Conservation (phyloP, 352 stramenopile species). For the Albugo laibachii region DNA sequence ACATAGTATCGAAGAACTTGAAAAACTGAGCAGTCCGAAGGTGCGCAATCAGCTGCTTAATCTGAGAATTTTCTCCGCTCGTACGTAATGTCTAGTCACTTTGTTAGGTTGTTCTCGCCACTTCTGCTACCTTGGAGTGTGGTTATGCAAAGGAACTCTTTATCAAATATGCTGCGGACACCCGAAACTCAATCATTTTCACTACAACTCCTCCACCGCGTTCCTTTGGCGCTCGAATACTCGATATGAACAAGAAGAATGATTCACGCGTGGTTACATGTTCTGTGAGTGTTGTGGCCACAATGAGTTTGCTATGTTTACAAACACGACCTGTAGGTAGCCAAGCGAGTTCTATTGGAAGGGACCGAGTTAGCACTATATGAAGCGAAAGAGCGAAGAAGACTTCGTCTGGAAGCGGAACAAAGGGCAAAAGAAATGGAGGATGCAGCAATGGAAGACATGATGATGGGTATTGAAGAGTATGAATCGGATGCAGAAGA, state of each 20-base stretch:
- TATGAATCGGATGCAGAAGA: conserved; percentile 75
- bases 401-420: conserved; percentile 64
- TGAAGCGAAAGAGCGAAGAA: conserved; percentile 72
- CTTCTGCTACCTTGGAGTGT: conserved; percentile 55
- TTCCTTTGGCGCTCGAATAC: conserved; percentile 48
- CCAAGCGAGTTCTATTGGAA: conserved; percentile 52
- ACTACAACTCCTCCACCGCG: conserved; percentile 32
- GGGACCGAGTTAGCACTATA: conserved; percentile 67
- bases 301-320: neutral
- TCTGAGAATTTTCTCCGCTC: neutral
- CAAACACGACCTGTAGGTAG: conserved; percentile 11
- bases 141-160: conserved; percentile 75
- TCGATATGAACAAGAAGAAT: conserved; percentile 21
- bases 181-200: conserved; percentile 73
- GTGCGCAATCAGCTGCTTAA: conserved; percentile 4
- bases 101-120: conserved; percentile 49
- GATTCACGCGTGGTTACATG: neutral
- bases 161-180: conserved; percentile 53
- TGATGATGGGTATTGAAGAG: conserved; percentile 83
- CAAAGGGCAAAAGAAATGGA: conserved; percentile 79
- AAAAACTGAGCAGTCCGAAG: conserved; percentile 69
- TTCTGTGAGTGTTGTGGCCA: neutral
- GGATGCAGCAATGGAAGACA: conserved; percentile 79
- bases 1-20: conserved; percentile 71
- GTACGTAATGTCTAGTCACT: neutral